These are phyloP conservation scores for Forsythia suspensa DNA, from an alignment of 257 asterid species.

Conservation along the genomic window DNA sequence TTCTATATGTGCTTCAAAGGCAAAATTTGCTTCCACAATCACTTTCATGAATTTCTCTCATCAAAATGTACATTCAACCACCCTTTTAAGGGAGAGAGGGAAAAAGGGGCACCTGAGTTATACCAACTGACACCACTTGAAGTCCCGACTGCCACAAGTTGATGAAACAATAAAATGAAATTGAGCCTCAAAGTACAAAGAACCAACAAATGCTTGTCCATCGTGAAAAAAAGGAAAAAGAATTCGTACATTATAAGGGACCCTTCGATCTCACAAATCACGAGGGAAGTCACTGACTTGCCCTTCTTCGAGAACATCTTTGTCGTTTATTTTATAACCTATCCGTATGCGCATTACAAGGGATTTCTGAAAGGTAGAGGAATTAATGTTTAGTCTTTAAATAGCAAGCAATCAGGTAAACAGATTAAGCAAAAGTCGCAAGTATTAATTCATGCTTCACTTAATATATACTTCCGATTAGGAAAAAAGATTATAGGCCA, in stretches of 20 bases:
- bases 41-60: conserved; percentile 28
- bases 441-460: background rate
- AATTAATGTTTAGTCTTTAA: background rate
- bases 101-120: conserved; percentile 16
- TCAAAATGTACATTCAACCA: conserved; percentile 51
- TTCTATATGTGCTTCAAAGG: conserved; percentile 34
- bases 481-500: background rate
- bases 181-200: conserved; percentile 29
- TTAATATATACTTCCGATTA: background rate
- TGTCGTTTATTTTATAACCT: conserved; percentile 63
- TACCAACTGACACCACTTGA: conserved; percentile 21
- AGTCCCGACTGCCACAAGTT: conserved; percentile 10
- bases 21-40: conserved; percentile 37
- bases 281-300: conserved; percentile 86
- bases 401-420: background rate
- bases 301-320: conserved; percentile 91
- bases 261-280: conserved; percentile 44
- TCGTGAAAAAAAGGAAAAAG: conserved; percentile 6
- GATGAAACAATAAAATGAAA: conserved; percentile 21
- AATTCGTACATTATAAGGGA: background rate
- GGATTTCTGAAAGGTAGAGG: conserved; percentile 64
- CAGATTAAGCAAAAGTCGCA: conserved; percentile 2
- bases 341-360: conserved; percentile 86
- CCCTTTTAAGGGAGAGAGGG: conserved; percentile 29
- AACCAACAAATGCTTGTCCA: conserved; percentile 26